Conservation (phyloP, 768 basidiomycete genomes). For the Termitomyces sp. region DNA sequence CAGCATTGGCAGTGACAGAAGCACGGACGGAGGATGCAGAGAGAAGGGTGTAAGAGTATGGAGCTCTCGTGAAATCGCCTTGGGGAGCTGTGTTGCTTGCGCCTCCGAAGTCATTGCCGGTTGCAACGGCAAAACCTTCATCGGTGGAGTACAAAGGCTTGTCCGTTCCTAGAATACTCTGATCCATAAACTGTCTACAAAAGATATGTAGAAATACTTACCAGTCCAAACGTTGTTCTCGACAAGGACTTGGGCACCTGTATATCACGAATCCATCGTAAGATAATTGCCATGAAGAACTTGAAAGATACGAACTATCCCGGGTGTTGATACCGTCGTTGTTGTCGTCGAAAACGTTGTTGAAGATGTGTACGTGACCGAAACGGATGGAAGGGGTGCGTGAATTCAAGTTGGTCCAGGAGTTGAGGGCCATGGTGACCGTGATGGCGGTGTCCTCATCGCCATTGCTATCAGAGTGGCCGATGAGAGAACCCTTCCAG, state of each 20-base stretch:
- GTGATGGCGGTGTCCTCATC: slow-evolving; percentile 33
- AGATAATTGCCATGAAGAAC: neutral
- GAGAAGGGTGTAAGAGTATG: slow-evolving; percentile 28
- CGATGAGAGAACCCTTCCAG: slow-evolving; percentile 40
- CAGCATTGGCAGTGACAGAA: slow-evolving; percentile 23
- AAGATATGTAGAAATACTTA: slow-evolving; percentile 4
- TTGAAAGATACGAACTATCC: slow-evolving; percentile 20
- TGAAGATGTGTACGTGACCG: slow-evolving; percentile 41
- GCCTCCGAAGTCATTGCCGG: slow-evolving; percentile 30
- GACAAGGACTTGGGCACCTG: slow-evolving; percentile 39
- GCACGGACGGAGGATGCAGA: slow-evolving; percentile 19
- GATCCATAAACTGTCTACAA: neutral
- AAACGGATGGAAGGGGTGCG: slow-evolving; percentile 42
- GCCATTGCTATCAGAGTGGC: slow-evolving; percentile 37
- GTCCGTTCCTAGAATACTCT: slow-evolving; percentile 18
- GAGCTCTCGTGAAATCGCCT: slow-evolving; percentile 27
- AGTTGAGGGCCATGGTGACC: slow-evolving; percentile 38
- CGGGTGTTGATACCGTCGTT: slow-evolving; percentile 40
- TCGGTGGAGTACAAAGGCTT: slow-evolving; percentile 37
- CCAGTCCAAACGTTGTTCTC: slow-evolving; percentile 43
- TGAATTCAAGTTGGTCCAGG: slow-evolving; percentile 35
- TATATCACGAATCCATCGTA: neutral
- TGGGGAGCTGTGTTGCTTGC: slow-evolving; percentile 24
- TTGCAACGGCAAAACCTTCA: slow-evolving; percentile 33
- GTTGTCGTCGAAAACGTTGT: slow-evolving; percentile 37